A percentile compares a stretch with the other conserved stretches of the same genome.
Conservation (phyloP, 257 asterid genomes). For the Salvia miltiorrhiza region DNA sequence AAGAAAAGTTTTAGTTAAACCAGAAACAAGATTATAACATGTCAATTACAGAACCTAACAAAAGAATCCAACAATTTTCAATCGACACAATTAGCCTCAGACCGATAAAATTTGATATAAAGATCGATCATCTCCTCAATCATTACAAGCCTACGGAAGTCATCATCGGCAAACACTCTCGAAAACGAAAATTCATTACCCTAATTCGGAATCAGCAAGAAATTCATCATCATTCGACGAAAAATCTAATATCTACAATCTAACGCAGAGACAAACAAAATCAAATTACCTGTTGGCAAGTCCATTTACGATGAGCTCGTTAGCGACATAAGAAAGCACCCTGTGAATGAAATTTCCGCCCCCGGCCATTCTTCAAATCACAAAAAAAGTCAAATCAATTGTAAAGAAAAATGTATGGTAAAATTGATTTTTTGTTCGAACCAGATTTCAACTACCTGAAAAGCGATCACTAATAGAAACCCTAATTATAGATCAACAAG, state of each 20-base stretch:
- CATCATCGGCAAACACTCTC: slow-evolving; percentile 31
- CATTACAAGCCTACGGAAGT: slow-evolving; percentile 28
- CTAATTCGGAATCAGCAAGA: not conserved
- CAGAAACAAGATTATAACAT: not conserved
- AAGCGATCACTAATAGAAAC: not conserved
- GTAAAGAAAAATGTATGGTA: not conserved
- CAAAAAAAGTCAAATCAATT: not conserved
- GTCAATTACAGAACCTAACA: not conserved
- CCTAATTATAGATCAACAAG: slow-evolving; percentile 15
- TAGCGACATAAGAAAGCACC: slow-evolving; percentile 57
- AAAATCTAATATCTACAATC: not conserved
- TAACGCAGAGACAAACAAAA: not conserved
- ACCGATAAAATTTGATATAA: slow-evolving; percentile 39
- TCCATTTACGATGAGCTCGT: slow-evolving; percentile 53
- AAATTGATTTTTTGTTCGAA: not conserved
- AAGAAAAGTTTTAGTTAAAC: not conserved
- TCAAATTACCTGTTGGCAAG: slow-evolving; percentile 62
- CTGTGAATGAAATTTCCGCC: slow-evolving; percentile 74
- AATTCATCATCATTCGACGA: not conserved
- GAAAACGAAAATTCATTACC: not conserved
- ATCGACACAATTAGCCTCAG: slow-evolving; percentile 37
- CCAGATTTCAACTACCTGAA: slow-evolving; percentile 8
- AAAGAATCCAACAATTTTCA: not conserved
- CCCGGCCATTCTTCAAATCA: slow-evolving; percentile 55
- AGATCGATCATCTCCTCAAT: slow-evolving; percentile 36